Conservation (phyloP, 371 early-diverging fungal genomes). For the Mortierella sp. region DNA sequence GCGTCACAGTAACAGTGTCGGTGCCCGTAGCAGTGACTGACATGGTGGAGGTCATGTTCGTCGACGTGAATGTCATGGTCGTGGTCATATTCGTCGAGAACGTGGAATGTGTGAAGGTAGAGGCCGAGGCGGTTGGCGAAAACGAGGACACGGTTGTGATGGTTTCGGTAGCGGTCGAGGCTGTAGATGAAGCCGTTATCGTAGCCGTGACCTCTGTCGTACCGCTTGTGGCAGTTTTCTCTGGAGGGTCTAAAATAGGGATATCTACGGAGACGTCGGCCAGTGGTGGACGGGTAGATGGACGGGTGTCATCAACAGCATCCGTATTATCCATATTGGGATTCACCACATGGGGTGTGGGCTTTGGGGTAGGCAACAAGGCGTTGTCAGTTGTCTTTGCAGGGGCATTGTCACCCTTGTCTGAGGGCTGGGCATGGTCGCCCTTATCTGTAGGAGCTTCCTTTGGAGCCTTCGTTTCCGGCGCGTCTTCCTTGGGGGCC, state of each 20-base stretch:
- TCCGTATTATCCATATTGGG: not conserved
- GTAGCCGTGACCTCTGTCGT: not conserved
- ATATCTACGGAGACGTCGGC: too few species aligned
- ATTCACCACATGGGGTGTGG: not conserved
- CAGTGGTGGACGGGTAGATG: too few species aligned
- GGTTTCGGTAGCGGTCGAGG: not conserved
- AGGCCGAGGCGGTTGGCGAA: not conserved
- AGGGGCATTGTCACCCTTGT: not conserved
- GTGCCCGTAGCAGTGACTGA: constrained; percentile 1
- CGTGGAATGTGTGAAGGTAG: too few species aligned
- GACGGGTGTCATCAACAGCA: too few species aligned
- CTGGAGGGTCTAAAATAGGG: too few species aligned
- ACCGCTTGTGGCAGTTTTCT: not conserved
- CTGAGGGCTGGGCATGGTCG: not conserved
- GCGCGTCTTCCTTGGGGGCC: not conserved
- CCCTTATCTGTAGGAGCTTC: too few species aligned
- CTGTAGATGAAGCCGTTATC: not conserved
- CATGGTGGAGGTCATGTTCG: not conserved
- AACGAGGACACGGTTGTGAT: not conserved
- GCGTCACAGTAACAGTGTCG: not conserved
- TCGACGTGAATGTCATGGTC: not conserved
- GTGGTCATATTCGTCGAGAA: not conserved
- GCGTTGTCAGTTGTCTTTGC: constrained; percentile 1
- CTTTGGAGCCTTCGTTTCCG: not conserved
- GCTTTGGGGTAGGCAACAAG: not conserved